Percentiles rank a stretch among this genome's conserved stretches.
phyloP scores from a whole-genome alignment of 352 stramenopile species.

The Poterioochromonas sp. region DNA sequence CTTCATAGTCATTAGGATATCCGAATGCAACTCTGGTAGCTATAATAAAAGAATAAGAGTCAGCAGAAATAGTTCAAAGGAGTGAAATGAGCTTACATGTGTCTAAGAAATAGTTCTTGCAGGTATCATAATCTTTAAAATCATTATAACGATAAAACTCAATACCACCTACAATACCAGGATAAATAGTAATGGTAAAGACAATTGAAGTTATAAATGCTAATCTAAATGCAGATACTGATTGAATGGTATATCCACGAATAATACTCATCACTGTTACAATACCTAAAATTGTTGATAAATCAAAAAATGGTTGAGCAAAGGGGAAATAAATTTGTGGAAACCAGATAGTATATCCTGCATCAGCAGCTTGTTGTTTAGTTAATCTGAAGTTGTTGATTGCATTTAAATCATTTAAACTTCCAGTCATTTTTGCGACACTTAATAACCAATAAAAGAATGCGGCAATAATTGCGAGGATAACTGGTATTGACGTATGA shows the following conservation, averaged over 20 bases:
- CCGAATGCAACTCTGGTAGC: background rate
- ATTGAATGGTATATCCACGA: background rate
- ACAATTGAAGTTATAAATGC: background rate
- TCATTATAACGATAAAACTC: background rate
- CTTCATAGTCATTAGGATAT: background rate
- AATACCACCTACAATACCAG: background rate
- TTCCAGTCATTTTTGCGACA: background rate
- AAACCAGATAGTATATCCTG: background rate
- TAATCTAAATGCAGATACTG: background rate
- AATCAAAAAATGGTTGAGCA: background rate
- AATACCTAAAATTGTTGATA: background rate
- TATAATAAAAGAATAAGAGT: background rate
- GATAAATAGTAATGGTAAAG: background rate
- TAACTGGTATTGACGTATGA: background rate
- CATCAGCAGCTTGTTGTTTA: background rate
- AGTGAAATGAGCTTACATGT: background rate
- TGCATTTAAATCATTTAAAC: background rate
- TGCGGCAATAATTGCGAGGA: background rate
- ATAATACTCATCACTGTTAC: background rate
- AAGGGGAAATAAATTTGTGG: background rate
- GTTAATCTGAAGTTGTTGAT: background rate
- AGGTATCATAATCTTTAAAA: background rate
- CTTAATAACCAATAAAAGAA: background rate
- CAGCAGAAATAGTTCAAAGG: background rate
- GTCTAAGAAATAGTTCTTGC: background rate